Base-by-base conservation (phyloP, 2,329 filamentous ascomycete genomes). In the Fusarium abutilonis region DNA sequence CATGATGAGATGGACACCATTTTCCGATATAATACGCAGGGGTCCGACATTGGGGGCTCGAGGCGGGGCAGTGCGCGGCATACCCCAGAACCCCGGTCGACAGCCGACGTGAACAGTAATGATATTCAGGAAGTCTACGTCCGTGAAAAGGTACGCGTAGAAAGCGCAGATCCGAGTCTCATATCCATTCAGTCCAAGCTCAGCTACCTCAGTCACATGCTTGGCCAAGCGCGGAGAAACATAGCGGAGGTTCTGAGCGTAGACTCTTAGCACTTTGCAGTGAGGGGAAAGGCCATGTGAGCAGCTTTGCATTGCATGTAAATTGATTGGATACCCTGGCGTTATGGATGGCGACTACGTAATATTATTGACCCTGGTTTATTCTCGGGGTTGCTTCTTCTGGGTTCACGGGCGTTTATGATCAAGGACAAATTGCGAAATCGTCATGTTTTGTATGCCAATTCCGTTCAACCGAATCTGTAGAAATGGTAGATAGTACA, bases 81-180 rank as follows among this genome's bases (percentile, higher is more conserved):
- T 58, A 65, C 64, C 31, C 64, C 66, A 23, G 68, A 70, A 29
- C 64, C 66, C n/a, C 48, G 57, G 31, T 57, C 59, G 10, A 52
- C 61, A 4, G 52, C 66, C 8, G 56, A 60, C 17, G 64, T 63
- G 29, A 65, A 67, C 14, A 55, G 38, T 26, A 60, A 49, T 38
- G 69, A 71, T 32, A 60, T 75, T 29, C 74, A 76, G 3, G 87
- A 95, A 60, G 93, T 97, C 3, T 89, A 87, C 63, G 94, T 98
- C 41, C 87, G 89, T 66, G 94, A 97, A 74, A 97, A 97, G 78
- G 86, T 97, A 5, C 84, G 90, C 36, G 89, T 97, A 2, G 93
- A 97, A 75, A 94, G 87, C 70, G 91, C 93, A 52, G 93, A 98
- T 74, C 94, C 94, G 1, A 93, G 88, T 68, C 74, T 97, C 64